A percentile compares a stretch with the other conserved stretches of the same genome.
Conservation (phyloP, 805 yeast genomes). For the Spathaspora gorwiae region DNA sequence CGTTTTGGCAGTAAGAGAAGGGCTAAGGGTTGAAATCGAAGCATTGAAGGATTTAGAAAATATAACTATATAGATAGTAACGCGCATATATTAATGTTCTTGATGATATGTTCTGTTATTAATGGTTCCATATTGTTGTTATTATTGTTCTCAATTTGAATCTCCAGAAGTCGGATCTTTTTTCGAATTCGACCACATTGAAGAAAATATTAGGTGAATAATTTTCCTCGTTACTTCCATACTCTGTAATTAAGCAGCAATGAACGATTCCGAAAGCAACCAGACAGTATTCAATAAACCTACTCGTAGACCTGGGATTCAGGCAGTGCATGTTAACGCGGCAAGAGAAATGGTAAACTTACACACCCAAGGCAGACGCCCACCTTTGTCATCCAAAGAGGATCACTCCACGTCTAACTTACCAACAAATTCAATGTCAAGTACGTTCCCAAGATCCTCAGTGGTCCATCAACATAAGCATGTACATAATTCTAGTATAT, state of each 20-base stretch:
- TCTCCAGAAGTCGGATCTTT: too few species aligned
- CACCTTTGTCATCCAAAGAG: conserved; percentile 2
- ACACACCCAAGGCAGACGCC: conserved; percentile 42
- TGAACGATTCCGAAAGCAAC: background rate
- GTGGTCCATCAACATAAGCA: background rate
- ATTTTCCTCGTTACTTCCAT: too few species aligned
- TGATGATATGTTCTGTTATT: too few species aligned
- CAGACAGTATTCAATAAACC: background rate
- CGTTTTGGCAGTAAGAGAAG: conserved; percentile 88
- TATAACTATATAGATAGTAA: background rate
- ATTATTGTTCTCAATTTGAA: too few species aligned
- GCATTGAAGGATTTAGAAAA: conserved; percentile 16
- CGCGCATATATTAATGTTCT: background rate
- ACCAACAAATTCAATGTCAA: background rate
- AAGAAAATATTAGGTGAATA: too few species aligned
- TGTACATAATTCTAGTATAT: conserved; percentile 7
- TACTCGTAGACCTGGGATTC: conserved; percentile 32
- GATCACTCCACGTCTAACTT: background rate
- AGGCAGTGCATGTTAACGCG: conserved; percentile 50
- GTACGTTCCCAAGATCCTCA: background rate
- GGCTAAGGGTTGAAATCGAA: conserved; percentile 44
- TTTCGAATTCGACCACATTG: too few species aligned
- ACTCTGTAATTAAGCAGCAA: too few species aligned
- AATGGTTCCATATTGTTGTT: too few species aligned
- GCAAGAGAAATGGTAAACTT: conserved; percentile 61